These are phyloP conservation scores for Alisma plantagoaquatica DNA, from an alignment of 106 monocot species.

Conservation along the genomic window DNA sequence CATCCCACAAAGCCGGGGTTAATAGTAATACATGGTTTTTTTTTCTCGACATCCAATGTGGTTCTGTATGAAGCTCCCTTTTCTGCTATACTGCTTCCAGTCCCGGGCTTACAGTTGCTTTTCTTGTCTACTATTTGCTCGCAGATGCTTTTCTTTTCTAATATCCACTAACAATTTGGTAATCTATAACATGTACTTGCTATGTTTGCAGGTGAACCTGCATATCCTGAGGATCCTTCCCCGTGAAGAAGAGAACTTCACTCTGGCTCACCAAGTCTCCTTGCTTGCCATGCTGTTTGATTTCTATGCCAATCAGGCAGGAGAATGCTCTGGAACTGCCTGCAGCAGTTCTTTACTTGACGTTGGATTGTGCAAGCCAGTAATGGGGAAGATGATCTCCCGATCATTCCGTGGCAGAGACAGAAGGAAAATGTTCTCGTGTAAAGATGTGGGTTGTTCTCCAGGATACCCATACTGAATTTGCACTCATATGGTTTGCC, in stretches of 20 bases:
- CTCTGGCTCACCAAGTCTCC: slow-evolving; percentile 59
- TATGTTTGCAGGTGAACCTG: slow-evolving; percentile 74
- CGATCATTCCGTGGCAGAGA: slow-evolving; percentile 84
- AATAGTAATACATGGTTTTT: neutral
- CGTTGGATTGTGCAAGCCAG: slow-evolving; percentile 44
- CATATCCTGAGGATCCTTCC: slow-evolving; percentile 52
- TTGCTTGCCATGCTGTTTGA: slow-evolving; percentile 89
- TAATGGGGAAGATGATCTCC: slow-evolving; percentile 33
- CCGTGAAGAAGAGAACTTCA: slow-evolving; percentile 31
- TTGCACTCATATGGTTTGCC: too few species aligned
- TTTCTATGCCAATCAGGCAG: slow-evolving; percentile 36
- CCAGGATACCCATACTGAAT: slow-evolving; percentile 33
- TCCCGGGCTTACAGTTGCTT: too few species aligned
- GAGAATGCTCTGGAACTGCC: slow-evolving; percentile 12
- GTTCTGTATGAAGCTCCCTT: too few species aligned
- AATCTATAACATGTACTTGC: too few species aligned
- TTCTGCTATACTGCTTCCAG: too few species aligned
- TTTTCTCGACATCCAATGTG: neutral
- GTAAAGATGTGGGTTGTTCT: slow-evolving; percentile 31
- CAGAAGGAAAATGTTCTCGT: slow-evolving; percentile 68
- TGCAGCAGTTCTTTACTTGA: slow-evolving; percentile 48
- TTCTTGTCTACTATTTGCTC: too few species aligned
- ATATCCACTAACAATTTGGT: too few species aligned
- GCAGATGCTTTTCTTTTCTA: too few species aligned
- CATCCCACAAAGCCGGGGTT: too few species aligned